phyloP scores from a whole-genome alignment of 2,329 filamentous ascomycete genomes.

The Alternaria sp. region DNA sequence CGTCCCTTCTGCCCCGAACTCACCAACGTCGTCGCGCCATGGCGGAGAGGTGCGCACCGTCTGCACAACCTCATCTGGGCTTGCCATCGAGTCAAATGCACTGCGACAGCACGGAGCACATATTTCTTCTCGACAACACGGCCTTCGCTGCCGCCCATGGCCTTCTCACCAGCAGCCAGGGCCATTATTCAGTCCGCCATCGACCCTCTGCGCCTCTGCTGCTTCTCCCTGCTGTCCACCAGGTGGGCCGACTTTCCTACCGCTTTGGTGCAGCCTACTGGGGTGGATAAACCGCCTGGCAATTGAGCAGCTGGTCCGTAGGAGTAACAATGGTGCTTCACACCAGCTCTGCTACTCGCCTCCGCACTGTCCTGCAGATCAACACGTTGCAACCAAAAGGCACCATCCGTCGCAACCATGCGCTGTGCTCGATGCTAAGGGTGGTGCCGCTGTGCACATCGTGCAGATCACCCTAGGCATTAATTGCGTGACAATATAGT shows the following conservation, averaged over 20 bases:
- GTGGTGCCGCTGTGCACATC: slow-evolving; percentile 36
- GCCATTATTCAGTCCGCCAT: slow-evolving; percentile 7
- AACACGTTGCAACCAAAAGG: slow-evolving; percentile 20
- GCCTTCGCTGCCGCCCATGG: background rate
- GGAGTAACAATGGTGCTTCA: slow-evolving; percentile 8
- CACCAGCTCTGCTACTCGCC: slow-evolving; percentile 16
- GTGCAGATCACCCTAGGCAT: slow-evolving; percentile 40
- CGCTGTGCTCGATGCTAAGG: slow-evolving; percentile 24
- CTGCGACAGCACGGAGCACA: slow-evolving; percentile 4
- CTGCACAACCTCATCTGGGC: background rate
- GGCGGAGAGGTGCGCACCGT: slow-evolving; percentile 1
- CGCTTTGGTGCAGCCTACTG: slow-evolving; percentile 10
- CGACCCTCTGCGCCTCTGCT: slow-evolving; percentile 12
- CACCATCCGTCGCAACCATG: slow-evolving; percentile 19
- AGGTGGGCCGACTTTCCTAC: slow-evolving; percentile 19
- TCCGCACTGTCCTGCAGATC: slow-evolving; percentile 29
- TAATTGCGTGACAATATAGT: slow-evolving; percentile 35
- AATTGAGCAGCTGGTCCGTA: slow-evolving; percentile 10
- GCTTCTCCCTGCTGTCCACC: slow-evolving; percentile 12
- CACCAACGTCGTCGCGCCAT: slow-evolving; percentile 10
- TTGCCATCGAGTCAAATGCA: background rate
- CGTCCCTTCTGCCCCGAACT: slow-evolving; percentile 1
- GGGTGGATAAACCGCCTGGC: slow-evolving; percentile 20
- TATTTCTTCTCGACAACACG: slow-evolving; percentile 14
- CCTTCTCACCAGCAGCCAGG: slow-evolving; percentile 6